These are phyloP conservation scores for Protomyces macrosporus DNA, from an alignment of 1,139 yeast genomes.

Conservation along the genomic window DNA sequence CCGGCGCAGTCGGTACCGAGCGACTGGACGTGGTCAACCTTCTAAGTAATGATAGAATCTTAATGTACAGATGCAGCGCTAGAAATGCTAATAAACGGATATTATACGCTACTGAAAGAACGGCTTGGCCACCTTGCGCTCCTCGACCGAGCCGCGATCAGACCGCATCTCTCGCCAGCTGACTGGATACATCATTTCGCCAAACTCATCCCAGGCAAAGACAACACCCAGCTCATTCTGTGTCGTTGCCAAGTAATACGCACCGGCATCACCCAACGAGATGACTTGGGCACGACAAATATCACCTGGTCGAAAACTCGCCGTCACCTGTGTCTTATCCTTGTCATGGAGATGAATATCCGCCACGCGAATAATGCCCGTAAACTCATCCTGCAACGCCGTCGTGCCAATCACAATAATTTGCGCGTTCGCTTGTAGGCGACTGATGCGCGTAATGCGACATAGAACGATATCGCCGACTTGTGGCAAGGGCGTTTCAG, in stretches of 20 bases:
- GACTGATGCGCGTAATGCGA: conserved; percentile 59
- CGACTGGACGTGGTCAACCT: conserved; percentile 26
- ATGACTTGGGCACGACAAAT: conserved; percentile 70
- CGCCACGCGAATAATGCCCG: conserved; percentile 58
- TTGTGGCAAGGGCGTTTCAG: conserved; percentile 53
- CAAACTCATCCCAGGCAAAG: conserved; percentile 68
- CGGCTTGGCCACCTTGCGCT: conserved; percentile 91
- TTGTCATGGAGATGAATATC: conserved; percentile 89
- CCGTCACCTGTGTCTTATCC: conserved; percentile 74
- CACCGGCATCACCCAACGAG: conserved; percentile 88
- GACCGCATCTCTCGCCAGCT: conserved; percentile 97
- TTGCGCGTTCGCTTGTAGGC: conserved; percentile 74
- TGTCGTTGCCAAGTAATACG: conserved; percentile 85
- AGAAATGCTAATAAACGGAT: background rate
- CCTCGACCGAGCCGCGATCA: conserved; percentile 66
- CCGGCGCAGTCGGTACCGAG: conserved; percentile 23
- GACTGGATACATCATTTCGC: conserved; percentile 76
- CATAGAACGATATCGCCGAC: conserved; percentile 83
- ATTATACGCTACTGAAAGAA: conserved; percentile 41
- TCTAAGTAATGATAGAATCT: background rate
- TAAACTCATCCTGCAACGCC: conserved; percentile 59
- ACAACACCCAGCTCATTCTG: conserved; percentile 89
- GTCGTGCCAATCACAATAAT: conserved; percentile 68
- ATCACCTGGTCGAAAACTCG: conserved; percentile 87
- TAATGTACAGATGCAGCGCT: background rate